Evolutionary conservation across 192 early-diverging fungal species (phyloP).

Genomic region (Podila verticillata): DNA sequence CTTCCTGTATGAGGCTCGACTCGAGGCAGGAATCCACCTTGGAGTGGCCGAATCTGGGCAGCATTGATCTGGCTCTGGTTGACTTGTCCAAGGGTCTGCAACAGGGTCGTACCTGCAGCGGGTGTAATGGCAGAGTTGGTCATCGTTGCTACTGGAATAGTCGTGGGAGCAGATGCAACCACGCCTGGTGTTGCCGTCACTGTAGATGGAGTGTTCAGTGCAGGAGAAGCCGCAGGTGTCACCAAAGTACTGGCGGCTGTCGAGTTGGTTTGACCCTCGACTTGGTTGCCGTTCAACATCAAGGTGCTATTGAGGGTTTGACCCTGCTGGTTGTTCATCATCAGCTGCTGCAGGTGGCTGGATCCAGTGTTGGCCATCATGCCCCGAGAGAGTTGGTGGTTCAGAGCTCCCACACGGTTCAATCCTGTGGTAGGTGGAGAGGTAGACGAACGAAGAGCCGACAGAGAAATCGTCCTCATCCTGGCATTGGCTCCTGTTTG

Average conservation of each 20-base stretch:
- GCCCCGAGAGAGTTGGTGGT: conserved; percentile 37
- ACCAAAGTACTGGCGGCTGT: not conserved
- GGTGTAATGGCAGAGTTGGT: conserved; percentile 14
- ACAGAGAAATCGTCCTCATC: conserved; percentile 39
- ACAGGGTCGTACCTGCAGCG: conserved; percentile 7
- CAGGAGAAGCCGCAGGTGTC: not conserved
- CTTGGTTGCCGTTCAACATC: conserved; percentile 49
- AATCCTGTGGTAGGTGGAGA: conserved; percentile 37
- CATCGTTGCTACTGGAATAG: conserved; percentile 18
- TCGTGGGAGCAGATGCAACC: not conserved
- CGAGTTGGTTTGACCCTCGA: conserved; percentile 20
- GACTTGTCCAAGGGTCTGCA: conserved; percentile 35
- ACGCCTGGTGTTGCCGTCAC: not conserved
- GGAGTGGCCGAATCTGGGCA: conserved; percentile 41
- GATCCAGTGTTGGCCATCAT: conserved; percentile 28
- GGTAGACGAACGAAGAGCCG: conserved; percentile 38
- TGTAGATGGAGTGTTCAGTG: not conserved
- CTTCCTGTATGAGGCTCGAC: conserved; percentile 45
- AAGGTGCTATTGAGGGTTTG: conserved; percentile 26
- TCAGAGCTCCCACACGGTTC: conserved; percentile 20
- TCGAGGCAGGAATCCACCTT: conserved; percentile 44
- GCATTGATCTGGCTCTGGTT: conserved; percentile 25
- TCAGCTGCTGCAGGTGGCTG: conserved; percentile 23
- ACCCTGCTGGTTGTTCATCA: conserved; percentile 21
- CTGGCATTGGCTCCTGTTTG: conserved; percentile 31